Evolutionary conservation across 768 basidiomycete species (phyloP).

Genomic region (Ramaria rubella): DNA sequence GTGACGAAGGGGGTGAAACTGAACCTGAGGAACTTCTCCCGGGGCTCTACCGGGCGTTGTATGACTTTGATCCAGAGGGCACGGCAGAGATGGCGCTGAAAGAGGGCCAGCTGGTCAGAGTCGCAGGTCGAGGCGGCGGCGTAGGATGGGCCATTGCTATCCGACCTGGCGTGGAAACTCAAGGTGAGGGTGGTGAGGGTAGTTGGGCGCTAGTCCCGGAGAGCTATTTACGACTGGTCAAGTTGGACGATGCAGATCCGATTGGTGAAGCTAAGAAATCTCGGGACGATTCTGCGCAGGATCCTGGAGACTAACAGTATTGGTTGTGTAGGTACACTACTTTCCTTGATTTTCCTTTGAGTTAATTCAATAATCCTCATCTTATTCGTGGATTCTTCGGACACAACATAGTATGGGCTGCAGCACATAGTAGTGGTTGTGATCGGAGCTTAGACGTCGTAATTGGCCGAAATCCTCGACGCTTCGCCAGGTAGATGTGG

Average conservation of each 20-base stretch:
- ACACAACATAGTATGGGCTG: too few species aligned
- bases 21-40: constrained; percentile 38
- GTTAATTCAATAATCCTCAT: too few species aligned
- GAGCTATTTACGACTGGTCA: constrained; percentile 61
- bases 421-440: too few species aligned
- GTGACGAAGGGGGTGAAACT: constrained; percentile 19
- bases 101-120: constrained; percentile 70
- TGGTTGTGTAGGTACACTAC: too few species aligned
- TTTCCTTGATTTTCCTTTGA: too few species aligned
- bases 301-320: too few species aligned
- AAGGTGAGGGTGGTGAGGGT: constrained; percentile 6
- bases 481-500: too few species aligned
- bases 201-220: constrained; percentile 71
- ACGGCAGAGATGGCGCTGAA: constrained; percentile 75
- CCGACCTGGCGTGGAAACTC: constrained; percentile 17
- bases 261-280: constrained; percentile 3
- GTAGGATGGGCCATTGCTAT: constrained; percentile 77
- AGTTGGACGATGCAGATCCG: constrained; percentile 33
- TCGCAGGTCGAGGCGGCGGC: constrained; percentile 62
- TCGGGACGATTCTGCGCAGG: background rate
- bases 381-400: too few species aligned
- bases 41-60: constrained; percentile 72
- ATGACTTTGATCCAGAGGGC: constrained; percentile 73
- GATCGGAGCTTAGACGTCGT: too few species aligned
- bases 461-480: too few species aligned